Evolutionary conservation across 148 eudicot species (phyloP).

Genomic region (Spergularia marina): DNA sequence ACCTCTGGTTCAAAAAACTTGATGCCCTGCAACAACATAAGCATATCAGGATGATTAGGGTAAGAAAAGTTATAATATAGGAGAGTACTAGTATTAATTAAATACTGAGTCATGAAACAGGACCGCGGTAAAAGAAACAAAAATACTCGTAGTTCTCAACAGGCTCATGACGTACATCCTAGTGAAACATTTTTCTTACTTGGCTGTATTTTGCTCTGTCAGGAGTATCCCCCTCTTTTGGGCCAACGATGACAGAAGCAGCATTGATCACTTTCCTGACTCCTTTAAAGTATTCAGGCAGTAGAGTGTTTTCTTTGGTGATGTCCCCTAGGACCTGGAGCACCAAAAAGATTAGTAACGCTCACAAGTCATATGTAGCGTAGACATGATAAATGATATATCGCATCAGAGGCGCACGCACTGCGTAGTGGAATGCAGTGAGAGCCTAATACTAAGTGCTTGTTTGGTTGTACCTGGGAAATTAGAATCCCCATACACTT

Average conservation of each 20-base stretch:
- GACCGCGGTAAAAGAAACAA: not conserved
- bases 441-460: not conserved
- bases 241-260: conserved; percentile 93
- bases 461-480: too few species aligned
- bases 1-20: conserved; percentile 99
- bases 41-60: conserved; percentile 19
- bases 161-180: not conserved
- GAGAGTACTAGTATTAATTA: not conserved
- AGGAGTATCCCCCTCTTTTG: conserved; percentile 98
- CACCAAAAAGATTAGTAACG: conserved; percentile 1
- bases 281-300: conserved; percentile 83
- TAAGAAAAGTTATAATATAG: not conserved
- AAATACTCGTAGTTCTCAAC: not conserved
- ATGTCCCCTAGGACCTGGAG: conserved; percentile 87
- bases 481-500: too few species aligned
- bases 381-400: too few species aligned
- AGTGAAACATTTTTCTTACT: conserved; percentile 35
- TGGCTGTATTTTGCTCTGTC: conserved; percentile 94
- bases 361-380: not conserved
- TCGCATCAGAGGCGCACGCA: not conserved
- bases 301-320: conserved; percentile 73
- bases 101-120: not conserved
- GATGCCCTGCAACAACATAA: conserved; percentile 68
- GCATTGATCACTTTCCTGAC: conserved; percentile 82
- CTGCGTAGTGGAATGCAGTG: not conserved